Conservation (phyloP, 2,329 filamentous ascomycete species). For the Allantophomopsis cytisporea region DNA sequence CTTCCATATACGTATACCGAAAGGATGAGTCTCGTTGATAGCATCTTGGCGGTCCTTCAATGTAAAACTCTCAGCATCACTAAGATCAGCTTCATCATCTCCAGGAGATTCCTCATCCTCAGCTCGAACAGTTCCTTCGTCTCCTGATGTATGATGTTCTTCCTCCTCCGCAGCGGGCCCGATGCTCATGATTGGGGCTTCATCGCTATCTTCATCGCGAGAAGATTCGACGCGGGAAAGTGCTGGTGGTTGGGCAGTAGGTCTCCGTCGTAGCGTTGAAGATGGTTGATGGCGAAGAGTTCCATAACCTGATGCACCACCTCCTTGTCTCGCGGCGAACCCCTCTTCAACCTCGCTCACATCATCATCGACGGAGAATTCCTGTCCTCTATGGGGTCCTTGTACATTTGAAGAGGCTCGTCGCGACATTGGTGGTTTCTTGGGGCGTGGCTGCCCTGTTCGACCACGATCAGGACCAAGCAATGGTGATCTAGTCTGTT, state of each 20-base stretch:
- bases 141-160: slow-evolving; percentile 5
- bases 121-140: slow-evolving; percentile 11
- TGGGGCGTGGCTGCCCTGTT: slow-evolving; percentile 17
- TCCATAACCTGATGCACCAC: slow-evolving; percentile 18
- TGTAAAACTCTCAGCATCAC: slow-evolving; percentile 95
- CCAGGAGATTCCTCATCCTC: slow-evolving; percentile 26
- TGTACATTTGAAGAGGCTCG: slow-evolving; percentile 59
- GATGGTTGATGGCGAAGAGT: slow-evolving; percentile 31
- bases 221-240: slow-evolving; percentile 33
- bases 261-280: slow-evolving; percentile 33
- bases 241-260: slow-evolving; percentile 26
- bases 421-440: slow-evolving; percentile 59
- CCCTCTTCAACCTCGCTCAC: slow-evolving; percentile 67
- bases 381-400: slow-evolving; percentile 65
- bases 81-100: slow-evolving; percentile 52
- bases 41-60: slow-evolving; percentile 93
- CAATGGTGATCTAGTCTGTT: slow-evolving; percentile 15
- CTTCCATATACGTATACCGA: slow-evolving; percentile 98
- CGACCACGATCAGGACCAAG: slow-evolving; percentile 18
- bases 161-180: slow-evolving; percentile 4
- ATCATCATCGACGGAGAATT: slow-evolving; percentile 89
- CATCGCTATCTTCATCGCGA: slow-evolving; percentile 24
- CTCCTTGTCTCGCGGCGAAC: slow-evolving; percentile 29
- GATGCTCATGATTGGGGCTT: slow-evolving; percentile 5
- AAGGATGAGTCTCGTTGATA: slow-evolving; percentile 97